Evolutionary conservation across 495 filamentous ascomycete species (phyloP), one percentile per base, ranked within the genome.

Genomic region (Aspergillus ostianus): DNA sequence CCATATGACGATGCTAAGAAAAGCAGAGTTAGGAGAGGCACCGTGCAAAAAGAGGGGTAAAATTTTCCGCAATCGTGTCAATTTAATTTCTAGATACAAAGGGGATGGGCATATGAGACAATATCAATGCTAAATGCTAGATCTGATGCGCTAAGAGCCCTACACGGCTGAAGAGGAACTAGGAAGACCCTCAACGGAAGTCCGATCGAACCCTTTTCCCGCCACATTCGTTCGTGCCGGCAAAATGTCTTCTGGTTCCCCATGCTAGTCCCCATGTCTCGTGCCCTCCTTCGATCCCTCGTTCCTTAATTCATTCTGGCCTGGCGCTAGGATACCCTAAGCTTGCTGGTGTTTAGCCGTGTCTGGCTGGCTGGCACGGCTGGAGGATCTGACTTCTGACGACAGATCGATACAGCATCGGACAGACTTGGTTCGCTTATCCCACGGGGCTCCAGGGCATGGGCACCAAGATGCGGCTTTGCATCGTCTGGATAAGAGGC

Each of bases 391-490:
- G 29, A 57, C 46, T 52, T 50, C 19, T 59, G 47, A 56, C 56
- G 52, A n/a, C 41, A 29, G 45, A 58, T 52, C 51, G 46, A 47
- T 45, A 26, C 19, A 36, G 7, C 17, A 51, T 32, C 44, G 29
- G 44, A 26, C 20, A 7, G 30, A 19, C 13, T 15, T 7, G 13
- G 47, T 59, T 44, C 20, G 18, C 59, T 65, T 77, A 95, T 61
- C 89, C 88, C 53, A 98, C 91, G 7, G 94, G 92, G 64, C 90
- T 93, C 94, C 94, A 98, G 8, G 91, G 88, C 89, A 96, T 91
- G 5, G 95, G 92, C 57, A 98, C 88, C 67, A 98, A 71, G 67
- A 98, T 92, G 70, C 89, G 81, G 70, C 90, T 94, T 82, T 93
- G 90, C 94, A 98, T 98, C 56, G 78, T 87, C 81, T 95, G 92